Evolutionary conservation across 2,329 filamentous ascomycete genomes (phyloP).

Genomic region (Ascochyta viciae-villosae): DNA sequence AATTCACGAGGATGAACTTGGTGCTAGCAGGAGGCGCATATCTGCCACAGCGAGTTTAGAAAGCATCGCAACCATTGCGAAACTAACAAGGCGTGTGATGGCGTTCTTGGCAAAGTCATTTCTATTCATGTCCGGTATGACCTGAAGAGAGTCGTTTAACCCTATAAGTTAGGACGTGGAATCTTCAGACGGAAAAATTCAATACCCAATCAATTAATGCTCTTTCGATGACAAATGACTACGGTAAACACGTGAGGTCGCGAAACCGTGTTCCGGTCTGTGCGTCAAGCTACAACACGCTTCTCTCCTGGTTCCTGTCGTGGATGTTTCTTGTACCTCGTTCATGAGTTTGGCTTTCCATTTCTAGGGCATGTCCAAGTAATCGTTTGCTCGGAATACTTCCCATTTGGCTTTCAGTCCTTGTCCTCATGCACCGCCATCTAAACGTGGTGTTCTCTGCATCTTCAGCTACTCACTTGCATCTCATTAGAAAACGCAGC

Average conservation of each 20-base stretch:
- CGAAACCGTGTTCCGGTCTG: constrained; percentile 8
- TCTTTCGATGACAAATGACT: not conserved
- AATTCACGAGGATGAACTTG: constrained; percentile 94
- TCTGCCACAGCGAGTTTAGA: constrained; percentile 52
- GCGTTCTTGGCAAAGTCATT: constrained; percentile 1
- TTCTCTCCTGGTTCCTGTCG: not conserved
- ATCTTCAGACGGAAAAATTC: not conserved
- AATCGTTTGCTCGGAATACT: not conserved
- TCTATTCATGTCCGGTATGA: not conserved
- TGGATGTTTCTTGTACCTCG: not conserved
- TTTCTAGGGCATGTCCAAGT: not conserved
- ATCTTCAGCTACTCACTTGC: not conserved
- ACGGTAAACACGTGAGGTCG: not conserved
- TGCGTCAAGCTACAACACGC: constrained; percentile 1
- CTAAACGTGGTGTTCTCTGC: not conserved
- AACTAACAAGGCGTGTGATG: not conserved
- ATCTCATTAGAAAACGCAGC: not conserved
- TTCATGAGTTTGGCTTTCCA: not conserved
- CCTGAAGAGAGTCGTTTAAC: not conserved
- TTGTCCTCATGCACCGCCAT: not conserved
- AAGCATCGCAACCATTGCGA: not conserved
- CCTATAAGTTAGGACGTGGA: not conserved
- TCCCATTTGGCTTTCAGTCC: not conserved
- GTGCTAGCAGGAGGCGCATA: constrained; percentile 82
- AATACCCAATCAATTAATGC: constrained; percentile 1